These are phyloP conservation scores for Primulina huaijiensis DNA, from an alignment of 257 asterid species.

Conservation along the genomic window DNA sequence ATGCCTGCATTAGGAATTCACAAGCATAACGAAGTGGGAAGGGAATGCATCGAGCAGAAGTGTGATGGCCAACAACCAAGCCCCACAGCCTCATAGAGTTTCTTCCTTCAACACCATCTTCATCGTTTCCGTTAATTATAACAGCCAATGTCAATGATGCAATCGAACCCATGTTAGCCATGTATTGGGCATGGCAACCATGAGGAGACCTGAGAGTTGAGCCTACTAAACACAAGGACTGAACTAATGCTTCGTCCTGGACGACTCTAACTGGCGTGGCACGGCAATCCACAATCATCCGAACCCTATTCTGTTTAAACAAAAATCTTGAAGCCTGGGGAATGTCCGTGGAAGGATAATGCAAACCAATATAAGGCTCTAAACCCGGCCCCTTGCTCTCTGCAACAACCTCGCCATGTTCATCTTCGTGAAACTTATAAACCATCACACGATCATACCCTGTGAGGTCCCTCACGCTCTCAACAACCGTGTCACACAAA, in stretches of 20 bases:
- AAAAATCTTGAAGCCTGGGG: constrained; percentile 68
- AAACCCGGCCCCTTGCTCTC: constrained; percentile 59
- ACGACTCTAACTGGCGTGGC: constrained; percentile 44
- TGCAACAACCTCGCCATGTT: constrained; percentile 66
- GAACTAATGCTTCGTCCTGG: constrained; percentile 58
- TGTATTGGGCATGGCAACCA: constrained; percentile 63
- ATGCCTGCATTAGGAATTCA: constrained; percentile 88
- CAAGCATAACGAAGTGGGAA: constrained; percentile 89
- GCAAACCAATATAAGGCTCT: constrained; percentile 60
- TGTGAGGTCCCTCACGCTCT: constrained; percentile 65
- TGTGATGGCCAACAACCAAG: constrained; percentile 85
- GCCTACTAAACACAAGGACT: constrained; percentile 62
- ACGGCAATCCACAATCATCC: constrained; percentile 62
- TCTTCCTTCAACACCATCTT: constrained; percentile 47
- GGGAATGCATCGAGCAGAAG: constrained; percentile 58
- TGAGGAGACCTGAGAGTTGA: constrained; percentile 64
- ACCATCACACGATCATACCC: constrained; percentile 88
- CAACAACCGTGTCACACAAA: constrained; percentile 70
- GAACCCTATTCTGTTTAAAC: constrained; percentile 60
- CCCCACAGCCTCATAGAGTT: constrained; percentile 87
- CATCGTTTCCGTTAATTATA: constrained; percentile 57
- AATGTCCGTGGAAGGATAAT: constrained; percentile 61
- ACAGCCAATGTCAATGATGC: constrained; percentile 57
- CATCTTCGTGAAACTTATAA: constrained; percentile 83
- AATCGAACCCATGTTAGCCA: constrained; percentile 67